These are phyloP conservation scores for Scedosporium aurantiacum DNA, from an alignment of 2,329 filamentous ascomycete species.

Conservation along the genomic window DNA sequence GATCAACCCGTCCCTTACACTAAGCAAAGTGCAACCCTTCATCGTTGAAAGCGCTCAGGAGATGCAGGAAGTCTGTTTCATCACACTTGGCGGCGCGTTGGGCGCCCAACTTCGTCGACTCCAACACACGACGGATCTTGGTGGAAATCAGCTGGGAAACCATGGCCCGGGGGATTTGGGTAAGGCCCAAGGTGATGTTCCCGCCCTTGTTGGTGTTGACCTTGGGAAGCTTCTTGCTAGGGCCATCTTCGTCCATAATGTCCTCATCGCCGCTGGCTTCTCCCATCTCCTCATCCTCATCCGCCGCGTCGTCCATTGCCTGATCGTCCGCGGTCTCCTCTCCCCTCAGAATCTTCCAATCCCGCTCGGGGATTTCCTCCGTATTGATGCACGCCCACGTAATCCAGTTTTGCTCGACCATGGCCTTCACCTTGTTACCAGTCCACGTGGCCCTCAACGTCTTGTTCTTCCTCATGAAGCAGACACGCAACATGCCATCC, in stretches of 20 bases:
- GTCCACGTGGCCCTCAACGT: conserved; percentile 74
- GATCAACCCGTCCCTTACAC: background rate
- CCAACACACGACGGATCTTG: conserved; percentile 78
- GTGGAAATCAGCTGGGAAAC: conserved; percentile 71
- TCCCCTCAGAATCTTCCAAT: conserved; percentile 3
- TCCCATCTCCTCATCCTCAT: conserved; percentile 26
- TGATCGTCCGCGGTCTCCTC: conserved; percentile 35
- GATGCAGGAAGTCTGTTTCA: conserved; percentile 79
- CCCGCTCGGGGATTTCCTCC: conserved; percentile 58
- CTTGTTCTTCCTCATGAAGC: conserved; percentile 69
- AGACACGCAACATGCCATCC: conserved; percentile 77
- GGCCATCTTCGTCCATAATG: conserved; percentile 53
- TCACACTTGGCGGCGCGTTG: conserved; percentile 79
- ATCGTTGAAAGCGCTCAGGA: conserved; percentile 75
- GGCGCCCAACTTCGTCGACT: conserved; percentile 69
- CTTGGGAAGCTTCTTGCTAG: conserved; percentile 78
- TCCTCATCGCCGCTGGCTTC: conserved; percentile 29
- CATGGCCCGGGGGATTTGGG: conserved; percentile 53
- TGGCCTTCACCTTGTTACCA: conserved; percentile 65
- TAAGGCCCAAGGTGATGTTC: background rate
- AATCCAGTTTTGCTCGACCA: conserved; percentile 80
- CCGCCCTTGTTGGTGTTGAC: conserved; percentile 22
- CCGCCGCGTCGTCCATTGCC: conserved; percentile 25
- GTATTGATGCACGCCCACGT: conserved; percentile 85
- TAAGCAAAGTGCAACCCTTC: conserved; percentile 79